Base-by-base conservation (phyloP, 2,329 filamentous ascomycete species). In the Sordariomycetes sp. region DNA sequence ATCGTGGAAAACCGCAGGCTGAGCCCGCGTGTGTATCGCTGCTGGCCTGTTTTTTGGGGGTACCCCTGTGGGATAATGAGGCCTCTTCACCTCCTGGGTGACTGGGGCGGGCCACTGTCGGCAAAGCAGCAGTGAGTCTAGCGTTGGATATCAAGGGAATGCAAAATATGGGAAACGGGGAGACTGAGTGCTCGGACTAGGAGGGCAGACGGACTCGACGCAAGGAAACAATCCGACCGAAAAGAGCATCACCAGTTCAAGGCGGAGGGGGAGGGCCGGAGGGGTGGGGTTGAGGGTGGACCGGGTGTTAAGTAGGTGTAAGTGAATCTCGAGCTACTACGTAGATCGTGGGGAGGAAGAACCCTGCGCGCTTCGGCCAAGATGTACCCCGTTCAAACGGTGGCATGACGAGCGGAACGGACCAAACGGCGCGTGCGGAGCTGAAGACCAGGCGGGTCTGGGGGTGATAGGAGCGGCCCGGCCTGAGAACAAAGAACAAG, bases 211-310 rank as follows among this genome's bases (percentile, higher is more conserved):
- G 28, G 34, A 54, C 34, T n/a, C 24, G 22, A 55, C 14, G 37
- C 18, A 25, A 43, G 22, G 20, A 51, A 37, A n/a, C n/a, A 50
- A 57, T 32, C 18, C 51, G 22, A 24, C 32, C 28, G 16, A 57
- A 40, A 51, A 16, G 18, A 24, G 43, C 54, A 40, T 25, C 43
- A 57, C 55, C 18, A 34, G n/a, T 32, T 32, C 25, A 22, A 32
- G 20, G 37, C 24, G 40, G 46, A 12, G 40, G 55, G 34, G 37
- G 25, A 53, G 22, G 40, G 35, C 22, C n/a, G 25, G 35, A 57
- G 48, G 48, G 55, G 55, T 53, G 55, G 48, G 55, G 55, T 34
- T 57, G 46, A 22, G 46, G 46, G 7, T 46, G 16, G 40, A n/a
- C 16, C 16, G 40, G 40, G 40, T n/a, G 37, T 16, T 43, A n/a